Evolutionary conservation across 2,329 filamentous ascomycete species (phyloP), one percentile per base, ranked within the genome.

Genomic region (Mycosphaerelloides madeirae): DNA sequence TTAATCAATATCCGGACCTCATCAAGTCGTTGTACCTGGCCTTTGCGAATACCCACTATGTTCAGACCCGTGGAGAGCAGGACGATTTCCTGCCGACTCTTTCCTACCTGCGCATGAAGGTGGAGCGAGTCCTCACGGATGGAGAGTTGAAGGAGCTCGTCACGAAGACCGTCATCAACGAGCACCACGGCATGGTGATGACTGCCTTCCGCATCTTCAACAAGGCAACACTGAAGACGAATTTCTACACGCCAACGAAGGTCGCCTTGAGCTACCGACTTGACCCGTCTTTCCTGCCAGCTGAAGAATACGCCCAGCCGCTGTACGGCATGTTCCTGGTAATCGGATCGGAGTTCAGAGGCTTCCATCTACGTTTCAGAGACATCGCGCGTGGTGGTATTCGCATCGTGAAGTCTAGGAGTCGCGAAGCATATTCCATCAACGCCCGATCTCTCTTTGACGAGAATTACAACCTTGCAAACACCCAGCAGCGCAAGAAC

Each of bases 401-500:
- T 59, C 88, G 93, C 55, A 98, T 98, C 53, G 93, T 98, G 69
- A 97, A 97, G 76, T 97, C 91, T 46, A 82, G 93, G 59, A 96
- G 90, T 70, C 87, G 89, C 67, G 93, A 98, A 68, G 87, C 90
- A 2, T 98, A 96, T 65, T 80, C 84, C 50, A 97, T 97, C 75
- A 98, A 98, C 65, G 90, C 90, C 29, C 85, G 93, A 48, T 95
- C 89, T 46, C 78, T 98, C 52, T 98, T 98, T 60, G 93, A 98
- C 59, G 93, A 98, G 73, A 98, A 98, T 71, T 98, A 98, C 71
- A 94, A 93, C 53, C 79, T 98, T 49, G 91, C 93, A 54, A 97
- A 94, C 70, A 98, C 93, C 0, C 93, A 98, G 70, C 93, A 98
- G 72, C 87, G 93, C 64, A 98, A 98, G 80, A 98, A 98, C 78